phyloP scores from a whole-genome alignment of 495 filamentous ascomycete species.

The Lindgomyces ingoldianus region DNA sequence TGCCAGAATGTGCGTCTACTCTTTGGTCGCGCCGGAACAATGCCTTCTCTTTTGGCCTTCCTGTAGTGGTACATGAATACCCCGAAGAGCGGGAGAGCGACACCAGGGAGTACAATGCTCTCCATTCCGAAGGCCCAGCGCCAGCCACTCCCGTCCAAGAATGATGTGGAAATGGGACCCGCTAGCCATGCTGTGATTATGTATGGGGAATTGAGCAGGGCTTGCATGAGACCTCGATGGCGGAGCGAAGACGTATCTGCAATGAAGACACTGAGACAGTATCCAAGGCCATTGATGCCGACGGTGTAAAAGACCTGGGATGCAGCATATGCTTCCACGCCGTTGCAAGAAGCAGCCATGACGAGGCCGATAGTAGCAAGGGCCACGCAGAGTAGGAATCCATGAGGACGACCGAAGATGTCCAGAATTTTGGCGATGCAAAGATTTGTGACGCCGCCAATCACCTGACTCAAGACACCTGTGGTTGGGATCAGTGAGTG shows the following conservation, averaged over 20 bases:
- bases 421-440: conserved; percentile 66
- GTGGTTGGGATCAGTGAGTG: conserved; percentile 38
- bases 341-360: conserved; percentile 52
- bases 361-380: conserved; percentile 48
- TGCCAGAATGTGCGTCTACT: conserved; percentile 47
- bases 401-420: conserved; percentile 59
- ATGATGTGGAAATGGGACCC: conserved; percentile 16
- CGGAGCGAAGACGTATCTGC: conserved; percentile 33
- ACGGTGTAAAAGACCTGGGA: conserved; percentile 57
- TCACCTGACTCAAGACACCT: conserved; percentile 52
- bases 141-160: conserved; percentile 26
- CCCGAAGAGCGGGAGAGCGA: conserved; percentile 28
- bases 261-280: conserved; percentile 26
- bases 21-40: conserved; percentile 48
- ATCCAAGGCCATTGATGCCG: conserved; percentile 41
- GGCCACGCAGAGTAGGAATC: conserved; percentile 50
- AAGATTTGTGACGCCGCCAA: conserved; percentile 63
- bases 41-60: conserved; percentile 45
- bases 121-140: conserved; percentile 43
- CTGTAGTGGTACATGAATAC: conserved; percentile 21
- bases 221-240: conserved; percentile 30
- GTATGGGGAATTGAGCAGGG: conserved; percentile 20
- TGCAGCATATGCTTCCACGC: conserved; percentile 51
- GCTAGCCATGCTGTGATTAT: conserved; percentile 26
- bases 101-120: conserved; percentile 36